phyloP scores from a whole-genome alignment of 345 rosid species.

The Salix arbutifolia region DNA sequence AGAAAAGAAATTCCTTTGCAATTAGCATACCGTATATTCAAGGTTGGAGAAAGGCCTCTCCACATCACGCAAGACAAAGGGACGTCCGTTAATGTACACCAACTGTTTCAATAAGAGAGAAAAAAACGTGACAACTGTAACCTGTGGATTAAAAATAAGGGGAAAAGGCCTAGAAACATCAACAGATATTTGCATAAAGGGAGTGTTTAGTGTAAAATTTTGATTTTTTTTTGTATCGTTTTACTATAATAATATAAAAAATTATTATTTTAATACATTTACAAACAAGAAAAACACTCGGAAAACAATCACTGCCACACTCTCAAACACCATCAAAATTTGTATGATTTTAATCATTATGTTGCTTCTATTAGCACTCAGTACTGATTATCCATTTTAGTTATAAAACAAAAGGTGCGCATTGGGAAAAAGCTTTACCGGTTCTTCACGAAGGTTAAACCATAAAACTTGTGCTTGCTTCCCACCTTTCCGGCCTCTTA shows the following conservation, averaged over 20 bases:
- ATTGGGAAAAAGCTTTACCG: constrained; percentile 41
- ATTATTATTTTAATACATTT: too few species aligned
- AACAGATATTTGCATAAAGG: not conserved
- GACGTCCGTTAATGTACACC: constrained; percentile 85
- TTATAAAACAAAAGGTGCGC: not conserved
- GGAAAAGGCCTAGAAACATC: not conserved
- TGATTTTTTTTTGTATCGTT: too few species aligned
- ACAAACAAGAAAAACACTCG: too few species aligned
- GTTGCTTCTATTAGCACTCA: not conserved
- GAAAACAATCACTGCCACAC: too few species aligned
- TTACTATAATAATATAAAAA: too few species aligned
- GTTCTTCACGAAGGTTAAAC: constrained; percentile 97
- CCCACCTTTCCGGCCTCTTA: constrained; percentile 65
- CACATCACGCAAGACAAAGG: constrained; percentile 94
- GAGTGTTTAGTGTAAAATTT: too few species aligned
- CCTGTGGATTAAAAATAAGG: not conserved
- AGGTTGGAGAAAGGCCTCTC: constrained; percentile 96
- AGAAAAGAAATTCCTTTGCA: constrained; percentile 8
- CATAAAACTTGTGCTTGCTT: constrained; percentile 63
- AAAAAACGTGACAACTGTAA: constrained; percentile 5
- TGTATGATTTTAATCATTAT: not conserved
- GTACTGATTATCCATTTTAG: not conserved
- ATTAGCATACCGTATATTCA: constrained; percentile 74
- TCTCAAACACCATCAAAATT: not conserved
- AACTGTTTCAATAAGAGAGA: constrained; percentile 49